phyloP scores from a whole-genome alignment of 306 rosid species.

The Prunus fruticosa region DNA sequence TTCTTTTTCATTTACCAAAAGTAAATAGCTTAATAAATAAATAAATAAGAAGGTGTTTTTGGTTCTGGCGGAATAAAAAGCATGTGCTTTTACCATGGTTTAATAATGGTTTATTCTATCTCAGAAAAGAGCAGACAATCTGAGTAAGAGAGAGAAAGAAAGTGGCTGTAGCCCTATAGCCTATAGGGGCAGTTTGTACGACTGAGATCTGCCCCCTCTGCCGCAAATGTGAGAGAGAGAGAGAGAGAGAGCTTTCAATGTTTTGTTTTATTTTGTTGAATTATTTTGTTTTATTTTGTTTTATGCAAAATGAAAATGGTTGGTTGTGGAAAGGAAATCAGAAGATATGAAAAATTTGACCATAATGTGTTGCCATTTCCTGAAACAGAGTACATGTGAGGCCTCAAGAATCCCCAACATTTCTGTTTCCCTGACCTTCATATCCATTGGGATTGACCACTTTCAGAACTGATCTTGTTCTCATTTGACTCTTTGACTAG shows the following conservation, averaged over 20 bases:
- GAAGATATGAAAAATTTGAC: not conserved
- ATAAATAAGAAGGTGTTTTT: too few species aligned
- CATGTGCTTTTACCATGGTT: too few species aligned
- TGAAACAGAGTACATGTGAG: not conserved
- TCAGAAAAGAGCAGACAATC: not conserved
- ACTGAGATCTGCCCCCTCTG: not conserved
- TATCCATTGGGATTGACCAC: not conserved
- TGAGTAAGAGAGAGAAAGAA: conserved; percentile 2
- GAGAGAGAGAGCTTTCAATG: not conserved
- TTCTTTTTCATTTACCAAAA: too few species aligned
- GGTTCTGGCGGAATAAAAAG: too few species aligned
- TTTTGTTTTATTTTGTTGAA: not conserved
- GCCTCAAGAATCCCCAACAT: not conserved
- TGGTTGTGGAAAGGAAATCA: not conserved
- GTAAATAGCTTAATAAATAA: too few species aligned
- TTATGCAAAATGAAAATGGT: not conserved
- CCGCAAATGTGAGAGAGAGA: not conserved
- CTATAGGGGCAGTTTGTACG: not conserved
- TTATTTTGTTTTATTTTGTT: not conserved
- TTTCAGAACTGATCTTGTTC: not conserved
- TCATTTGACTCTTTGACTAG: not conserved
- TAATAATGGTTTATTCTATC: not conserved
- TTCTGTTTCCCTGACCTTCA: not conserved
- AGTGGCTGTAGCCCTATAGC: not conserved
- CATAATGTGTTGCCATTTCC: not conserved